Conservation (phyloP, 2,329 filamentous ascomycete species). For the Botryosphaeria dothidea region DNA sequence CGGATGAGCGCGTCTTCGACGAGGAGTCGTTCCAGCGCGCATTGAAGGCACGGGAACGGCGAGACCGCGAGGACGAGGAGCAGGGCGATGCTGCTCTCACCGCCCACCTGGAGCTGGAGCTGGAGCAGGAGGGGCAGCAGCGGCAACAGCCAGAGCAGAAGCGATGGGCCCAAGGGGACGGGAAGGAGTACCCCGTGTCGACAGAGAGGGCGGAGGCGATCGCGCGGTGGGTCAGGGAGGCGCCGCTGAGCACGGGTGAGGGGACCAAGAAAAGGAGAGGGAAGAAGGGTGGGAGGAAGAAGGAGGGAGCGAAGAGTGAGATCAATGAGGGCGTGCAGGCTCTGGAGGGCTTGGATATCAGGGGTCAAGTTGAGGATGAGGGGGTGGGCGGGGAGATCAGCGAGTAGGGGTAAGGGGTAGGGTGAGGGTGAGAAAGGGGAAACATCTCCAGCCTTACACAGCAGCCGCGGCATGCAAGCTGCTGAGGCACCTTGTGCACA, state of each 20-base stretch:
- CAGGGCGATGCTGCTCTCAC: neutral
- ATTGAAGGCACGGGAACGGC: constrained; percentile 60
- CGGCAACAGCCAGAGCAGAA: constrained; percentile 41
- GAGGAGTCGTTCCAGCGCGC: constrained; percentile 66
- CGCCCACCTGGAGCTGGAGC: neutral
- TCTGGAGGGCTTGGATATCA: neutral
- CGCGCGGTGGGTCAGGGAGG: constrained; percentile 65
- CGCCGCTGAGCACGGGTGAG: constrained; percentile 41
- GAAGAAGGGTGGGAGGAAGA: neutral
- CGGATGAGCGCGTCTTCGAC: constrained; percentile 68
- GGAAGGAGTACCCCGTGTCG: constrained; percentile 55
- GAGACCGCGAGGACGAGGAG: constrained; percentile 59
- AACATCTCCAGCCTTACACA: no score
- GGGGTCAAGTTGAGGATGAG: neutral
- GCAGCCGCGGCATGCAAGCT: no score
- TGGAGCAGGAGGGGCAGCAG: constrained; percentile 9
- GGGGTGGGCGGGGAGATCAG: neutral
- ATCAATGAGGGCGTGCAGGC: neutral
- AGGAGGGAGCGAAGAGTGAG: neutral
- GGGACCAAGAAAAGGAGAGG: constrained; percentile 30
- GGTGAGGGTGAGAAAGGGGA: no score
- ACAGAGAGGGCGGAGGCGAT: constrained; percentile 71
- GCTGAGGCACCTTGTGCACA: no score
- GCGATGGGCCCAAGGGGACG: constrained; percentile 65
- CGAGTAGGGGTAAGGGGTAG: neutral